phyloP scores from a whole-genome alignment of 2,329 filamentous ascomycete species.

The Raffaelea ambrosiae region DNA sequence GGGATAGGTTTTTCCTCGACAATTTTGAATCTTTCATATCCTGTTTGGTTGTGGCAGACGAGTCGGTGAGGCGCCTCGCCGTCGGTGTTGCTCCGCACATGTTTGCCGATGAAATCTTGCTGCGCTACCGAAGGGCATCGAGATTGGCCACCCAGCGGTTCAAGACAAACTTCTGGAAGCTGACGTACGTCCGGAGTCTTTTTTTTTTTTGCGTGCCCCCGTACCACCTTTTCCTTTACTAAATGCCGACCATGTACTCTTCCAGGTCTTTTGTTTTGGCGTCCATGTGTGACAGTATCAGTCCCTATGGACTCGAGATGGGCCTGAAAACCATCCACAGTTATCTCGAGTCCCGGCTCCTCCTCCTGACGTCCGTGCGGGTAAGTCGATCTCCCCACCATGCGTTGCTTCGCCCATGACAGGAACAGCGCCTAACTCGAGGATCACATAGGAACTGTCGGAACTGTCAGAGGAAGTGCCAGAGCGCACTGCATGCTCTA shows the following conservation, averaged over 20 bases:
- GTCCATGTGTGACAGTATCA: constrained; percentile 40
- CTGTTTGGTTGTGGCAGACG: constrained; percentile 44
- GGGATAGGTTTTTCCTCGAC: constrained; percentile 31
- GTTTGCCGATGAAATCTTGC: constrained; percentile 29
- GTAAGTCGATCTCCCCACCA: constrained; percentile 25
- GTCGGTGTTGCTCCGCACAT: constrained; percentile 38
- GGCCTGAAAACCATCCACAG: constrained; percentile 40
- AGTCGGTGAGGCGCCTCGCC: constrained; percentile 39
- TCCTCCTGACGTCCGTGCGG: constrained; percentile 41
- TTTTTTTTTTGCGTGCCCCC: neutral
- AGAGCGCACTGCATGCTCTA: constrained; percentile 43
- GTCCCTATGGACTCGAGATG: constrained; percentile 31
- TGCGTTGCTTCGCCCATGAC: neutral
- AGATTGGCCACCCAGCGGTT: constrained; percentile 28
- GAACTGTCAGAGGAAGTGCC: constrained; percentile 44
- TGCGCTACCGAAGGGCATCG: constrained; percentile 26
- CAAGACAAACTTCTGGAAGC: constrained; percentile 40
- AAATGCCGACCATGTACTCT: neutral
- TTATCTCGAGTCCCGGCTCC: constrained; percentile 47
- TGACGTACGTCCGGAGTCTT: constrained; percentile 32
- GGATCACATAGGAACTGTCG: constrained; percentile 40
- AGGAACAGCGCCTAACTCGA: constrained; percentile 1
- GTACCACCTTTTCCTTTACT: neutral
- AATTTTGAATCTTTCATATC: constrained; percentile 44
- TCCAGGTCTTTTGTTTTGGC: constrained; percentile 35